Evolutionary conservation across 2,329 filamentous ascomycete genomes (phyloP), one percentile per base, ranked within the genome.

Genomic region (Kalmusia sp.): DNA sequence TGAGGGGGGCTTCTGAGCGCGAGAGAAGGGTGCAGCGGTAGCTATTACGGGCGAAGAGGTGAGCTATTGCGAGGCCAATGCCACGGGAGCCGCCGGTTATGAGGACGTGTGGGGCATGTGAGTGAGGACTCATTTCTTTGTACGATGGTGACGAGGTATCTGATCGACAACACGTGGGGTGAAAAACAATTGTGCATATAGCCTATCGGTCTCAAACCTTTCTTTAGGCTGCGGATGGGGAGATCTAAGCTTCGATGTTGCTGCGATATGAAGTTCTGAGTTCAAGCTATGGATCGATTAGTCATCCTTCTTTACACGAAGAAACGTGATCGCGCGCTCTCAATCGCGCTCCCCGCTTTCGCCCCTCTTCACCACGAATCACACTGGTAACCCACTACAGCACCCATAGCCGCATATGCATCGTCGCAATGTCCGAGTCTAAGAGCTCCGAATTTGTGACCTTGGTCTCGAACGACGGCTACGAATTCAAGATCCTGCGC

Each of bases 401-500:
- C 27, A 40, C 19, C 38, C 27, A n/a, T n/a, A n/a, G n/a, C 27
- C 5, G 38, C 38, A 4, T 9, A 15, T 34, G 11, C 19, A 44
- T 22, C n/a, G 30, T 15, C 51, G 57, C 27, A 28, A 72, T 72
- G 65, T 49, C 58, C 1, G 59, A 65, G 5, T 47, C 57, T 3
- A 60, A 59, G 4, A 51, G 54, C 6, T 85, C 83, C 75, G 87
- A 91, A 68, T 93, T 92, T 74, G 84, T 93, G 60, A 93, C 90
- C 4, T 84, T 93, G 47, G 82, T 92, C 35, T 92, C 89, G 0
- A 83, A 80, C 61, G 90, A 93, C 73, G 88, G 85, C 64, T 92
- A 86, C 71, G 89, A 92, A 77, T 93, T 91, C 70, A 85, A 90
- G 58, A 82, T 93, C 46, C 79, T 89, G 50, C 86, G 89, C 49